Evolutionary conservation across 768 basidiomycete species (phyloP).

Genomic region (Mycena vitilis): DNA sequence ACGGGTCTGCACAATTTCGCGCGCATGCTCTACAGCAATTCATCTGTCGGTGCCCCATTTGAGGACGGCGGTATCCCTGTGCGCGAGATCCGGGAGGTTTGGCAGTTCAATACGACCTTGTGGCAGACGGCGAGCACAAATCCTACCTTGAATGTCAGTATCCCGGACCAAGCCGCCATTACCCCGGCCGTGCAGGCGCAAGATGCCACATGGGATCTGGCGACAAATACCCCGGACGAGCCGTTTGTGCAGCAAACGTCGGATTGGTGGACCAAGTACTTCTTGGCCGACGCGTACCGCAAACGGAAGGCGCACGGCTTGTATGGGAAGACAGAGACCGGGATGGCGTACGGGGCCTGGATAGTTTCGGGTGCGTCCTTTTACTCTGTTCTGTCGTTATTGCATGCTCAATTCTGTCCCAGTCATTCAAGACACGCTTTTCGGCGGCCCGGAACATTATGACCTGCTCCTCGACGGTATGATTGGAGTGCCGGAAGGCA

Average conservation of each 20-base stretch:
- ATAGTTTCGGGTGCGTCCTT: constrained; percentile 17
- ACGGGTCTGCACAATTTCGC: constrained; percentile 26
- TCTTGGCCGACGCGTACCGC: constrained; percentile 16
- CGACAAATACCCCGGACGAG: constrained; percentile 20
- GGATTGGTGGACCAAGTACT: constrained; percentile 31
- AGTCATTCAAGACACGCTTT: constrained; percentile 24
- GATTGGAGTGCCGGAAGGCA: constrained; percentile 29
- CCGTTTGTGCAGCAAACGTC: constrained; percentile 27
- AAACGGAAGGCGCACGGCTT: constrained; percentile 24
- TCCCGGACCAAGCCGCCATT: constrained; percentile 21
- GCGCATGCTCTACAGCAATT: constrained; percentile 23
- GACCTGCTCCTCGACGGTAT: constrained; percentile 26
- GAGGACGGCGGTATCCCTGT: constrained; percentile 23
- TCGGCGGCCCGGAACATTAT: constrained; percentile 21
- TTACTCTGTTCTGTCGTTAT: not conserved
- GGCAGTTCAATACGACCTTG: constrained; percentile 25
- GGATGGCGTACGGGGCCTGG: constrained; percentile 29
- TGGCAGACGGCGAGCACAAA: constrained; percentile 27
- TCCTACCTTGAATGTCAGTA: constrained; percentile 17
- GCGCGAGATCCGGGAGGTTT: constrained; percentile 23
- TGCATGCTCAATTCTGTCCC: not conserved
- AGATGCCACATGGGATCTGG: constrained; percentile 27
- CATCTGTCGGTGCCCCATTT: constrained; percentile 19
- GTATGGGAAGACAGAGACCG: constrained; percentile 18
- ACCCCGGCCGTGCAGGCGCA: constrained; percentile 24